Conservation (phyloP, 805 yeast genomes). For the Candida andamanensis region DNA sequence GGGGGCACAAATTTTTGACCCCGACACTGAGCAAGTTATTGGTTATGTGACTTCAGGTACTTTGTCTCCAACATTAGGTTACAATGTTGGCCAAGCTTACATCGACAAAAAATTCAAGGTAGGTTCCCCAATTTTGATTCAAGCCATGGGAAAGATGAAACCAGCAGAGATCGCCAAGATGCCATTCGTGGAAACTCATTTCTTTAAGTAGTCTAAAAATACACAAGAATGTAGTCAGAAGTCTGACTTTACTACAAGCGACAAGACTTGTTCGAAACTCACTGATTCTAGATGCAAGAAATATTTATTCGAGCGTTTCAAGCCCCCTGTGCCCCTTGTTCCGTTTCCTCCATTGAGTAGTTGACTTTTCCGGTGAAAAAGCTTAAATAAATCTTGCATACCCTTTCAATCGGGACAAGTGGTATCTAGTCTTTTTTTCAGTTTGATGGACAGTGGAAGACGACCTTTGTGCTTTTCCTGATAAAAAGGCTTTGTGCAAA, state of each 20-base stretch:
- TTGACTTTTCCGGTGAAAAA: too few species aligned
- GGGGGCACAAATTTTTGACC: constrained; percentile 60
- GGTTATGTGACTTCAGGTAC: constrained; percentile 60
- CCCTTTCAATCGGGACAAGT: too few species aligned
- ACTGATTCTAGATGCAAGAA: not conserved
- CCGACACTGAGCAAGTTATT: constrained; percentile 34
- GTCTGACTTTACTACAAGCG: not conserved
- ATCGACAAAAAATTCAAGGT: constrained; percentile 67
- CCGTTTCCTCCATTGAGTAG: too few species aligned
- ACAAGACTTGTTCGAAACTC: not conserved
- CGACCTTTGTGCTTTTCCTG: too few species aligned
- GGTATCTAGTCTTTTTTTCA: too few species aligned
- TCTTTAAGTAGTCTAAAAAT: constrained; percentile 32
- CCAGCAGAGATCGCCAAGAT: constrained; percentile 72
- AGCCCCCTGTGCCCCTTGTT: too few species aligned
- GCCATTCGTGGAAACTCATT: constrained; percentile 78
- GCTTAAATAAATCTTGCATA: too few species aligned
- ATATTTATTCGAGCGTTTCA: too few species aligned
- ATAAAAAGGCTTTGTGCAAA: too few species aligned
- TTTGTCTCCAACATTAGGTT: constrained; percentile 56
- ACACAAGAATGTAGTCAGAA: not conserved
- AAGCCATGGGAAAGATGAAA: constrained; percentile 78
- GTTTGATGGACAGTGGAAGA: too few species aligned
- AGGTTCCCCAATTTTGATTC: constrained; percentile 68
- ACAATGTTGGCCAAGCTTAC: constrained; percentile 89